Conservation (phyloP, 2,329 filamentous ascomycete species). For the Emmonsiellopsis sp. region DNA sequence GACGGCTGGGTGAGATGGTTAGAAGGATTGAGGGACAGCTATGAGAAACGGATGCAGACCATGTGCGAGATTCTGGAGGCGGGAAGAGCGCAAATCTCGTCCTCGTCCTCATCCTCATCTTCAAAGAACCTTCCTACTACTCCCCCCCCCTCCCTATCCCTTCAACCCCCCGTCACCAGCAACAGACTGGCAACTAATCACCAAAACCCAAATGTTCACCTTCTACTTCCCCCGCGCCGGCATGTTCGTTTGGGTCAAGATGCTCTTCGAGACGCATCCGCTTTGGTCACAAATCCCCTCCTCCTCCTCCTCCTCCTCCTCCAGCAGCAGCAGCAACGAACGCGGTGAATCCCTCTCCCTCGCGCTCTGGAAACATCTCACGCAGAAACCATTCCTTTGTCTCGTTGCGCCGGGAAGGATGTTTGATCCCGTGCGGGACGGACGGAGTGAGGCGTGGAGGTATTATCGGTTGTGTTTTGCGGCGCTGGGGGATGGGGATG, state of each 20-base stretch:
- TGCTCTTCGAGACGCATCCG: constrained; percentile 66
- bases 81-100: constrained; percentile 41
- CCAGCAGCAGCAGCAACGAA: no score
- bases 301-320: no score
- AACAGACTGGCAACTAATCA: constrained; percentile 65
- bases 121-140: constrained; percentile 42
- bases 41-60: constrained; percentile 72
- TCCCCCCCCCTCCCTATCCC: constrained; percentile 19
- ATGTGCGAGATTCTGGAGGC: constrained; percentile 70
- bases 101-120: no score
- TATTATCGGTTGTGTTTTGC: constrained; percentile 79
- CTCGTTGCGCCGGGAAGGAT: constrained; percentile 63
- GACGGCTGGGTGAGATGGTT: constrained; percentile 90
- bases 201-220: constrained; percentile 63
- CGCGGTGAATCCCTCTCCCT: constrained; percentile 48
- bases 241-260: constrained; percentile 82
- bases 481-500: constrained; percentile 63
- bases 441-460: constrained; percentile 47
- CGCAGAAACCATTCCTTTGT: constrained; percentile 58
- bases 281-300: constrained; percentile 46
- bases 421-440: constrained; percentile 59
- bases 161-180: constrained; percentile 32
- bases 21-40: constrained; percentile 69
- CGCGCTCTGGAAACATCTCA: constrained; percentile 65
- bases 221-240: constrained; percentile 76